Evolutionary conservation across 169 alveolate genomes (phyloP).

Genomic region (Cyclospora cayetanensis): DNA sequence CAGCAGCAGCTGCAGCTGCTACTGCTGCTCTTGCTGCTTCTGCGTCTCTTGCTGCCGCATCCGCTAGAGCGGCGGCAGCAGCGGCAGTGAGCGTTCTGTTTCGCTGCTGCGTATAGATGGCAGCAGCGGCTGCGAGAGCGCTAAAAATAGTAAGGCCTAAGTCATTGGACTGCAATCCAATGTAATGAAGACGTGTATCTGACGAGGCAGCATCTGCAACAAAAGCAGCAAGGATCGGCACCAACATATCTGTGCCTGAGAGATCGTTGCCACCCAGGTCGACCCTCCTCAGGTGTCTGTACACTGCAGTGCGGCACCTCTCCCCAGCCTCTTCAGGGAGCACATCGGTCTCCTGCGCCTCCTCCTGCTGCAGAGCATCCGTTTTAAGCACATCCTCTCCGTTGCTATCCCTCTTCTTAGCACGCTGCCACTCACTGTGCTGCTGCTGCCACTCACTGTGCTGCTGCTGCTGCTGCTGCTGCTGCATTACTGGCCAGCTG

Average conservation of each 20-base stretch:
- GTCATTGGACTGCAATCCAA: neutral
- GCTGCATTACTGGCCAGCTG: neutral
- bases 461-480: slow-evolving; percentile 30
- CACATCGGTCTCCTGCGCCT: neutral
- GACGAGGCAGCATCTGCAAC: slow-evolving; percentile 21
- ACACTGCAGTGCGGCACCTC: neutral
- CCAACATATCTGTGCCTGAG: neutral
- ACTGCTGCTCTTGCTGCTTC: slow-evolving; percentile 39
- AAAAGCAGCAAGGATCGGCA: neutral
- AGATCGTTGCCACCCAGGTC: slow-evolving; percentile 9
- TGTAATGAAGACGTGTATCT: neutral
- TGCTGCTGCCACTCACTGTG: neutral
- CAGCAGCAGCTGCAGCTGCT: too few relatives aligned
- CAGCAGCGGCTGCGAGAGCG: slow-evolving; percentile 43
- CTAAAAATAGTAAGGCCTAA: slow-evolving; percentile 5
- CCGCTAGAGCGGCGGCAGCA: slow-evolving; percentile 11
- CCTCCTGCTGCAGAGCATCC: too few relatives aligned
- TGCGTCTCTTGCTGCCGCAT: neutral
- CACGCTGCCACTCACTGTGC: neutral
- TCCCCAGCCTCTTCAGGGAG: neutral
- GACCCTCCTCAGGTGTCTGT: slow-evolving; percentile 7
- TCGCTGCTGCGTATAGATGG: neutral
- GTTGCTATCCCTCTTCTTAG: slow-evolving; percentile 45
- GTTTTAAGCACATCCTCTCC: slow-evolving; percentile 21
- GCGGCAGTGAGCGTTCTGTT: neutral